phyloP scores from a whole-genome alignment of 1,139 yeast genomes.

The Pneumocystis jirovecii region DNA sequence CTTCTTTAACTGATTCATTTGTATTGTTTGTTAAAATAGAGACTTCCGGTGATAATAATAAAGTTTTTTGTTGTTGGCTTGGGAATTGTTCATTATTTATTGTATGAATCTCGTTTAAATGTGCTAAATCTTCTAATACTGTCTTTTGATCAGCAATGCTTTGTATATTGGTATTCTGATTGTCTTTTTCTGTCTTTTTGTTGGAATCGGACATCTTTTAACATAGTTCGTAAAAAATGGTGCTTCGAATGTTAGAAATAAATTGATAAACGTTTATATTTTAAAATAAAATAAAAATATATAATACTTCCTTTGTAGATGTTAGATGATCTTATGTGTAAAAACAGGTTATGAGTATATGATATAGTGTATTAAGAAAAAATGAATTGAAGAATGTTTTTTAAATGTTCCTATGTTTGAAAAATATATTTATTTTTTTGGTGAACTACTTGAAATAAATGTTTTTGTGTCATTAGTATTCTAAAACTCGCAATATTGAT shows the following conservation, averaged over 20 bases:
- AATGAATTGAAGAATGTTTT: no score
- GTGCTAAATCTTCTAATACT: background rate
- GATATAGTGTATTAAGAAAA: no score
- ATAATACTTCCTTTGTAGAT: background rate
- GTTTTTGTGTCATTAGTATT: background rate
- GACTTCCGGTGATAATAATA: background rate
- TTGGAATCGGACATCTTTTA: background rate
- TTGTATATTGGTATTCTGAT: background rate
- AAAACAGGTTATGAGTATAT: no score
- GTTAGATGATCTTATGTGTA: background rate
- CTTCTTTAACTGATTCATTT: background rate
- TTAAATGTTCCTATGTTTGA: no score
- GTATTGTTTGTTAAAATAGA: background rate
- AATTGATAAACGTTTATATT: background rate
- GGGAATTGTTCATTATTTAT: background rate
- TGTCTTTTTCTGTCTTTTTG: background rate
- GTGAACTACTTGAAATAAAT: background rate
- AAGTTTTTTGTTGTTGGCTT: background rate
- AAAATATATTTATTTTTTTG: no score
- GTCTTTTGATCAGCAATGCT: background rate
- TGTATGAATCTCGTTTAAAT: background rate
- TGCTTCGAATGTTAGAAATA: background rate
- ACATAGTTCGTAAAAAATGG: background rate
- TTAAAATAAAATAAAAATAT: background rate
- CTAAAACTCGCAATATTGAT: conserved; percentile 34